phyloP scores from a whole-genome alignment of 2,329 filamentous ascomycete species.

The Cercospora zeae-maydis region DNA sequence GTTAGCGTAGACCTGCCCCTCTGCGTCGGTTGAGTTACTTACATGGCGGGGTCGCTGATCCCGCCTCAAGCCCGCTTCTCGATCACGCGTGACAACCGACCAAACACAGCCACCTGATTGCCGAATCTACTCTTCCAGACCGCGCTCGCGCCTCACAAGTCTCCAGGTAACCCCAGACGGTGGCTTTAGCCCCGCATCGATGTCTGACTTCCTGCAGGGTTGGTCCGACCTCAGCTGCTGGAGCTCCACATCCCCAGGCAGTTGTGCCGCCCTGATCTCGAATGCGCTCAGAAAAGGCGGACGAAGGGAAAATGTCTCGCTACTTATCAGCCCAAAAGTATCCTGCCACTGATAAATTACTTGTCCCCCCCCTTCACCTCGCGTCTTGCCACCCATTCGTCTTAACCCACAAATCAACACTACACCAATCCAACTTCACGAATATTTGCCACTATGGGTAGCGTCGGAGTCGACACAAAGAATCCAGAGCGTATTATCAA shows the following conservation, averaged over 20 bases:
- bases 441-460: constrained; percentile 19
- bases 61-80: neutral
- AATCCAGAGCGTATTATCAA: constrained; percentile 28
- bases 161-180: constrained; percentile 11
- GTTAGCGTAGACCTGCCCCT: neutral
- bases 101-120: neutral
- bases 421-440: neutral
- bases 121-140: neutral
- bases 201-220: neutral
- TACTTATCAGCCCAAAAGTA: neutral
- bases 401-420: neutral
- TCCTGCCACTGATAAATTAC: constrained; percentile 5
- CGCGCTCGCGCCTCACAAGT: neutral
- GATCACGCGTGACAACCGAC: neutral
- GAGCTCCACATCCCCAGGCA: constrained; percentile 4
- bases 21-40: neutral
- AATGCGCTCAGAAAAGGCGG: neutral
- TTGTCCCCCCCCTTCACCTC: neutral
- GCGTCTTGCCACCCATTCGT: neutral
- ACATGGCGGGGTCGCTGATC: neutral
- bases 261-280: constrained; percentile 7
- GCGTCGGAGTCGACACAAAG: constrained; percentile 18
- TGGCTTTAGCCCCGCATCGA: constrained; percentile 4
- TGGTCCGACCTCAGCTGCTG: neutral
- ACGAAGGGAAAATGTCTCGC: constrained; percentile 6